A percentile compares a stretch with the other conserved stretches of the same genome.
Conservation (phyloP, 2,329 filamentous ascomycete genomes). For the Scytalidium lignicola region DNA sequence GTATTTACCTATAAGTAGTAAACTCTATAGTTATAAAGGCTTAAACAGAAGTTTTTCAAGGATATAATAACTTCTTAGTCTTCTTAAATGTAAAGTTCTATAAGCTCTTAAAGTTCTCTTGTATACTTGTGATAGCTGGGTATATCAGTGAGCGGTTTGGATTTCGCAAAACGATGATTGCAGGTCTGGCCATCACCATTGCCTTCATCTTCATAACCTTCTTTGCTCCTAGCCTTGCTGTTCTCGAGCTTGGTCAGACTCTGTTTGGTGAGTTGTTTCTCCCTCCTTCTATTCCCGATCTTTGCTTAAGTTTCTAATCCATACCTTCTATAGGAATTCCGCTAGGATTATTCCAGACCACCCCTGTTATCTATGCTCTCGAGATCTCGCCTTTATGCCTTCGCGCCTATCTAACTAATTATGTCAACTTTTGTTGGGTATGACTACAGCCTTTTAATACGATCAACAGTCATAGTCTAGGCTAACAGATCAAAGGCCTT, state of each 20-base stretch:
- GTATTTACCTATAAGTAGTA: no score
- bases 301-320: slow-evolving; percentile 33
- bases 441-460: slow-evolving; percentile 32
- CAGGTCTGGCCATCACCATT: slow-evolving; percentile 35
- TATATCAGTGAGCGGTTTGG: slow-evolving; percentile 34
- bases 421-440: slow-evolving; percentile 46
- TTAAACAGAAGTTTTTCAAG: no score
- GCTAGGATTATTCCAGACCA: slow-evolving; percentile 39
- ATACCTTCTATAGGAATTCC: slow-evolving; percentile 45
- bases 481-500: slow-evolving; percentile 12
- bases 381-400: slow-evolving; percentile 47
- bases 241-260: slow-evolving; percentile 37
- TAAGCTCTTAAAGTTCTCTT: no score
- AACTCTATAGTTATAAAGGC: no score
- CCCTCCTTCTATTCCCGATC: no score
- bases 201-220: slow-evolving; percentile 42
- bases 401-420: slow-evolving; percentile 45
- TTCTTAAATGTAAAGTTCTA: no score
- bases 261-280: slow-evolving; percentile 29
- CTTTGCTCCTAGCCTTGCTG: slow-evolving; percentile 39
- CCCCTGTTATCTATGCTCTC: slow-evolving; percentile 19
- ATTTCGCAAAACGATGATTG: slow-evolving; percentile 40
- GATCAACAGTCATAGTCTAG: background rate
- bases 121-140: slow-evolving; percentile 35
- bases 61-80: no score